phyloP scores from a whole-genome alignment of 805 yeast species.

The Lipomyces yamadae region DNA sequence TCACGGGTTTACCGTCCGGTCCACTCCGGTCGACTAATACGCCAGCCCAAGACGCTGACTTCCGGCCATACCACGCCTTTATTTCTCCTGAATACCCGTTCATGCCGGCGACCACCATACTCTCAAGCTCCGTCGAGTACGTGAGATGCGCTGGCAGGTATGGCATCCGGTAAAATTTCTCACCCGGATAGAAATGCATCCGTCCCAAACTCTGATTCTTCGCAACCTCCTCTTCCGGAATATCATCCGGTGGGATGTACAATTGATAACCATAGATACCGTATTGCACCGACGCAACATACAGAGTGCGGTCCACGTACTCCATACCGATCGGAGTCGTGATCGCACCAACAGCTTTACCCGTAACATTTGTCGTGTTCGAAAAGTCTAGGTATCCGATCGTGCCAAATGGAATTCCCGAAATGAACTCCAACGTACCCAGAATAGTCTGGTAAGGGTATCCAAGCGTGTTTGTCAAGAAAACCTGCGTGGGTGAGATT shows the following conservation, averaged over 20 bases:
- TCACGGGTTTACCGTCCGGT: conserved; percentile 26
- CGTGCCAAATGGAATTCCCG: conserved; percentile 35
- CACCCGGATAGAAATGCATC: conserved; percentile 38
- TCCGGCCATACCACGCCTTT: conserved; percentile 31
- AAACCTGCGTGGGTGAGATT: conserved; percentile 31
- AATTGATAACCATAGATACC: conserved; percentile 32
- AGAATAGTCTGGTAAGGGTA: conserved; percentile 25
- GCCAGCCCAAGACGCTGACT: conserved; percentile 35
- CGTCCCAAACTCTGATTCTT: conserved; percentile 29
- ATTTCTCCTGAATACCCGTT: conserved; percentile 28
- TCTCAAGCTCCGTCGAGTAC: conserved; percentile 34
- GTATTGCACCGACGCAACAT: conserved; percentile 30
- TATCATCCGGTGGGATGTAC: conserved; percentile 32
- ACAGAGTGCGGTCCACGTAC: conserved; percentile 26
- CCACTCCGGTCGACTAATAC: conserved; percentile 27
- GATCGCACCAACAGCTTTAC: conserved; percentile 26
- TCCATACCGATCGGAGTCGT: conserved; percentile 37
- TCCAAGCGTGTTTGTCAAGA: conserved; percentile 33
- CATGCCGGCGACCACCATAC: conserved; percentile 26
- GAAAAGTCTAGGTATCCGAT: conserved; percentile 36
- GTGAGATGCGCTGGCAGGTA: conserved; percentile 32
- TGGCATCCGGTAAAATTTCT: conserved; percentile 32
- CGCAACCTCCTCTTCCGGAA: conserved; percentile 30
- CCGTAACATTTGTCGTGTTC: conserved; percentile 35
- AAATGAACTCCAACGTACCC: conserved; percentile 25